Evolutionary conservation across 2,329 filamentous ascomycete species (phyloP), one percentile per base, ranked within the genome.

Genomic region (Endoconidiophora polonica): DNA sequence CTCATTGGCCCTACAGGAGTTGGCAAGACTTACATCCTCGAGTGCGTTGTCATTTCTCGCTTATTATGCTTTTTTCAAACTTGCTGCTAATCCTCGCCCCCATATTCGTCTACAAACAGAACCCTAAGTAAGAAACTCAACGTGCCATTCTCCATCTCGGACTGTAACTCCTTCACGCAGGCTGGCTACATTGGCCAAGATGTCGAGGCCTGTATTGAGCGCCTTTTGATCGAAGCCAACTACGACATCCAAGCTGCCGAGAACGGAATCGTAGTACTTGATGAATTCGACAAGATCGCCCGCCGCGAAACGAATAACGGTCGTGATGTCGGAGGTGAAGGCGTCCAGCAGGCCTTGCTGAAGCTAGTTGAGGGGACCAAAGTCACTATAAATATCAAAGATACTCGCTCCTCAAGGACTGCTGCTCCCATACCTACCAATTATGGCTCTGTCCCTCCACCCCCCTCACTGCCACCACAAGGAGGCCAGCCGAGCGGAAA

Each of bases 141-240:
- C 54, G 87, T 96, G 0, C 91, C 91, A 0, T 94, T 95, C 60
- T 87, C 85, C 55, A 94, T 94, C 65, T 90, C 86, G 54, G 90
- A 96, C 64, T 96, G 90, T 64, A 95, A 91, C 46, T 85, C 88
- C 4, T 87, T 96, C 56, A 96, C 90, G 0, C 90, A 95, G 66
- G 90, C 90, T 3, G 90, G 91, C 23, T 98, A 98, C 59, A 95
- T 98, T 57, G 91, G 91, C 26, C 90, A 96, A 61, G 91, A 98
- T 61, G 90, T 90, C n/a, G 91, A 98, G 61, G 81, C 86, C 0
- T 95, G 90, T 58, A 86, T 98, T 39, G 86, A 95, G 60, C 76
- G 91, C 42, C 72, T 98, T 23, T 71, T 98, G 7, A 84, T 93
- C 50, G 87, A 93, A 53, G 80, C 90, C 6, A 90, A 93, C 62